Evolutionary conservation across 2,329 filamentous ascomycete species (phyloP).

Genomic region (Metarhizium rileyi): DNA sequence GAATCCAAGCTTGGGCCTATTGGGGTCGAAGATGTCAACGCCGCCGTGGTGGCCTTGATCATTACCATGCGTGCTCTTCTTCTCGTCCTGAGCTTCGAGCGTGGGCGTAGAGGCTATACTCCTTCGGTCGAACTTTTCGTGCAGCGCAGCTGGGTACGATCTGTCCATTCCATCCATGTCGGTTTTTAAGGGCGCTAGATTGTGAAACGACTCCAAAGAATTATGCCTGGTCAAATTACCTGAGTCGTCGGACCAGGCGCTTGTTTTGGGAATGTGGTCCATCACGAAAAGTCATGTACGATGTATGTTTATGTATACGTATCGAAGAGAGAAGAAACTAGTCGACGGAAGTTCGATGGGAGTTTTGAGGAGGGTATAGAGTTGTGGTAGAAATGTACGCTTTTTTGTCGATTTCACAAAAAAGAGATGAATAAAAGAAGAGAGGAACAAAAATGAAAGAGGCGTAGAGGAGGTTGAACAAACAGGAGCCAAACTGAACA

Average conservation of each 20-base stretch:
- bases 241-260: background rate
- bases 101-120: background rate
- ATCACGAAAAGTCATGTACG: background rate
- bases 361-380: no score
- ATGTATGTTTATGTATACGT: background rate
- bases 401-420: no score
- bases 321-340: background rate
- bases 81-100: background rate
- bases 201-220: background rate
- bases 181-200: background rate
- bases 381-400: no score
- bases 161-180: background rate
- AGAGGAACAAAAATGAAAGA: background rate
- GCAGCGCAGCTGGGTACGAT: background rate
- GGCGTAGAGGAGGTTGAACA: background rate
- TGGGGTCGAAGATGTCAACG: conserved; percentile 14
- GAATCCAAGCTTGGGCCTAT: conserved; percentile 25
- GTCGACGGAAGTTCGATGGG: no score
- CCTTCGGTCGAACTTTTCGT: background rate
- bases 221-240: background rate
- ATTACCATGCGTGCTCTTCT: background rate
- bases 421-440: no score
- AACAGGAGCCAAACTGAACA: background rate
- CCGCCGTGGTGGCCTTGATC: background rate
- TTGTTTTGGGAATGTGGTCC: background rate